These are phyloP conservation scores for Trichoderma sp. DNA, from an alignment of 2,329 filamentous ascomycete genomes.

Conservation along the genomic window DNA sequence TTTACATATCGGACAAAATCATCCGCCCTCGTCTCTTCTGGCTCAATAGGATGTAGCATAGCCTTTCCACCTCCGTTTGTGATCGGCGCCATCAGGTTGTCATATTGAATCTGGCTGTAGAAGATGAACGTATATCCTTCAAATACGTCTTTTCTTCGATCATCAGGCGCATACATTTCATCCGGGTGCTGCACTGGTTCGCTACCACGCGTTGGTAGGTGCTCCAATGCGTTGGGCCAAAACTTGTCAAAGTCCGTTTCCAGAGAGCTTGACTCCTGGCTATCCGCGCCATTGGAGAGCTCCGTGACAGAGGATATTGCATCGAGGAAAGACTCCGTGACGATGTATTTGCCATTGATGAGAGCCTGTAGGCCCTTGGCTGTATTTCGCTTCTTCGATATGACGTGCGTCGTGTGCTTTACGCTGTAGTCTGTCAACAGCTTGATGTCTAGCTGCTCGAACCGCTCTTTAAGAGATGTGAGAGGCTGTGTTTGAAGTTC, in stretches of 20 bases:
- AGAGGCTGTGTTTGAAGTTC: conserved; percentile 65
- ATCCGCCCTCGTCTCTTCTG: conserved; percentile 63
- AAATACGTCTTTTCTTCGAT: conserved; percentile 67
- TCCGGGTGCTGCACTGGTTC: conserved; percentile 69
- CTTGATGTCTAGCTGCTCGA: conserved; percentile 89
- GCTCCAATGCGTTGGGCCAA: conserved; percentile 73
- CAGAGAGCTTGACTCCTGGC: conserved; percentile 53
- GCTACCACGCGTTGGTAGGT: conserved; percentile 70
- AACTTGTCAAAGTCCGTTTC: conserved; percentile 75
- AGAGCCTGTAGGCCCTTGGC: conserved; percentile 83
- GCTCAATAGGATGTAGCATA: conserved; percentile 59
- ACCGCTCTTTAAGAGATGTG: conserved; percentile 55
- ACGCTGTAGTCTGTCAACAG: conserved; percentile 69
- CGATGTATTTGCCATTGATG: conserved; percentile 75
- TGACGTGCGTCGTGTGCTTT: conserved; percentile 76
- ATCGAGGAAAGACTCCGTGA: conserved; percentile 70
- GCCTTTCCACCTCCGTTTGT: conserved; percentile 81
- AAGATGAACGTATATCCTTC: conserved; percentile 88
- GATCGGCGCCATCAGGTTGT: conserved; percentile 71
- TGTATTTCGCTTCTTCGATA: conserved; percentile 86
- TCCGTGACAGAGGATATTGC: conserved; percentile 63
- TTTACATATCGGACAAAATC: conserved; percentile 79
- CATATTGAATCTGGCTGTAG: conserved; percentile 70
- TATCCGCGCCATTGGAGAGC: conserved; percentile 44
- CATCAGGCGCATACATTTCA: conserved; percentile 70